phyloP scores from a whole-genome alignment of 1,284 basidiomycete genomes.

The Ganoderma resinaceum region DNA sequence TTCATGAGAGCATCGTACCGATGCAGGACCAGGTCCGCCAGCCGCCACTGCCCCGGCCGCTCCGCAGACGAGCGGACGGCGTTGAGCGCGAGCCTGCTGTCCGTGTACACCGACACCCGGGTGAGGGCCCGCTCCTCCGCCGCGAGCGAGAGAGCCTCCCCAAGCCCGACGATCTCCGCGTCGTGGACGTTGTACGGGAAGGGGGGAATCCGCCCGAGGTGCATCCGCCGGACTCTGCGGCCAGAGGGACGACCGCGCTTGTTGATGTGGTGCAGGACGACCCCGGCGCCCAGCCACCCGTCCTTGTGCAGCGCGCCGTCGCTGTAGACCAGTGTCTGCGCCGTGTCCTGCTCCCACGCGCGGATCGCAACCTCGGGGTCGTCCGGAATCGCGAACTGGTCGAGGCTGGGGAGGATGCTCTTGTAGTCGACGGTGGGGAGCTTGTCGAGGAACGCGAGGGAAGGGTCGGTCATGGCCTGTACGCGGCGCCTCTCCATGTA shows the following conservation, averaged over 20 bases:
- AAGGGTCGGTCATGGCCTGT: background rate
- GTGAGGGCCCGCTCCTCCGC: background rate
- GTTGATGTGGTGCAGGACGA: background rate
- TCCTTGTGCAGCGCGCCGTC: background rate
- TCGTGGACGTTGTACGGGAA: conserved; percentile 4
- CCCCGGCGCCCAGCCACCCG: background rate
- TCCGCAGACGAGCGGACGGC: conserved; percentile 1
- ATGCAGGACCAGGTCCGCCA: background rate
- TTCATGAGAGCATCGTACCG: background rate
- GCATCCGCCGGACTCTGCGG: background rate
- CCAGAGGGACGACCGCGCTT: too few relatives aligned
- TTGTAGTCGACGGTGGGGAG: background rate
- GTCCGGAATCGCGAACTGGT: background rate
- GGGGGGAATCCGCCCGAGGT: conserved; percentile 2
- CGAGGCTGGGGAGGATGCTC: background rate
- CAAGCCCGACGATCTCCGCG: conserved; percentile 3
- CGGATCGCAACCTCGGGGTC: background rate
- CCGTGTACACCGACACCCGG: conserved; percentile 3
- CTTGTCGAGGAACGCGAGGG: background rate
- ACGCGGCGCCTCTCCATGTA: conserved; percentile 6
- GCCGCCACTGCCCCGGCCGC: conserved; percentile 4
- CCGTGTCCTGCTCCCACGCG: background rate
- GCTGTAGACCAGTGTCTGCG: background rate
- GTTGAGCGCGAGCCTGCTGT: conserved; percentile 3
- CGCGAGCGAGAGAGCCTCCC: conserved; percentile 1